These are phyloP conservation scores for Sphagnum tenellum DNA, from an alignment of 225 moss, liverwort and hornwort species.

Conservation along the genomic window DNA sequence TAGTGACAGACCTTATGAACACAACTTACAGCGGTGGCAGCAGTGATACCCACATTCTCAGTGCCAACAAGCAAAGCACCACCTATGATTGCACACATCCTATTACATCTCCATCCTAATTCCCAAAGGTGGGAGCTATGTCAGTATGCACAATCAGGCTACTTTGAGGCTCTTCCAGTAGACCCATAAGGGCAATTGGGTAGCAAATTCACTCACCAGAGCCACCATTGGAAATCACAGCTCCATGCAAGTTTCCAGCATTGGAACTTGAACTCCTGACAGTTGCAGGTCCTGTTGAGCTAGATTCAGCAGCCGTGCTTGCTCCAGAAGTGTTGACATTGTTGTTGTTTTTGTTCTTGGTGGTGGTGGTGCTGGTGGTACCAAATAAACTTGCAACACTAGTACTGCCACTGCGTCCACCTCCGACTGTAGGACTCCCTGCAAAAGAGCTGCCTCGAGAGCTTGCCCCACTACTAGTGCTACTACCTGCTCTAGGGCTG, in stretches of 20 bases:
- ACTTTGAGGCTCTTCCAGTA: constrained; percentile 18
- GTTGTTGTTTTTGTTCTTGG: not conserved
- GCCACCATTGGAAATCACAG: constrained; percentile 5
- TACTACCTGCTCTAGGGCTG: constrained; percentile 33
- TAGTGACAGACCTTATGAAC: constrained; percentile 1
- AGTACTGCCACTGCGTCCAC: constrained; percentile 6
- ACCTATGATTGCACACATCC: not conserved
- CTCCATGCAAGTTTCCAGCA: constrained; percentile 14
- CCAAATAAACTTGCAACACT: constrained; percentile 26
- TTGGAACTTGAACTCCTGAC: constrained; percentile 25
- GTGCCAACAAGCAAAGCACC: not conserved
- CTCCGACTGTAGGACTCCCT: constrained; percentile 39
- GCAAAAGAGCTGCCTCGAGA: constrained; percentile 39
- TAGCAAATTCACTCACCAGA: too few relatives aligned
- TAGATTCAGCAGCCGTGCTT: constrained; percentile 11
- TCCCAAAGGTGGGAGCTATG: not conserved
- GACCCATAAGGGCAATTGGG: not conserved
- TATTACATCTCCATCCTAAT: not conserved
- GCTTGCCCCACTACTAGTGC: constrained; percentile 37
- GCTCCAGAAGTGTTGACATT: constrained; percentile 10
- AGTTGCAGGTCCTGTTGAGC: constrained; percentile 10
- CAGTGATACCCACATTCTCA: constrained; percentile 1
- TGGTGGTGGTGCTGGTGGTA: too few relatives aligned
- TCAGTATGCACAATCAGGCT: constrained; percentile 13
- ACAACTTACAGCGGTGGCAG: not conserved